These are phyloP conservation scores for Backusella luteola DNA, from an alignment of 192 early-diverging fungal species.

Conservation along the genomic window DNA sequence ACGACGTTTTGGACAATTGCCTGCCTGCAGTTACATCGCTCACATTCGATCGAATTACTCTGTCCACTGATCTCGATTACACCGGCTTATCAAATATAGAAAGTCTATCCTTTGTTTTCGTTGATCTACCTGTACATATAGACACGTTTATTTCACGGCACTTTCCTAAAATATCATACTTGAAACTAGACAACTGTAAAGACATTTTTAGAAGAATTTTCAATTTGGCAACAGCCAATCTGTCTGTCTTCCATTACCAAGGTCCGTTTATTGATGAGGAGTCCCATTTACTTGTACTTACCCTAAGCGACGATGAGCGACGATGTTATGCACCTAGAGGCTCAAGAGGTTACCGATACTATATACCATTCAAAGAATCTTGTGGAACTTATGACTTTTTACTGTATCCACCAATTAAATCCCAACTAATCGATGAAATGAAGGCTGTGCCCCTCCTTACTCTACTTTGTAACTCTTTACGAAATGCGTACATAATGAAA, in stretches of 20 bases:
- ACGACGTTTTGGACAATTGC: background rate
- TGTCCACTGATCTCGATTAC: background rate
- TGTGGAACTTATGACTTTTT: slow-evolving; percentile 1
- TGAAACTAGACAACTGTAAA: slow-evolving; percentile 1
- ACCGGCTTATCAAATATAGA: background rate
- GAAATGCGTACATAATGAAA: slow-evolving; percentile 1
- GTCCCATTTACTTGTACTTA: background rate
- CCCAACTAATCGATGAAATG: background rate
- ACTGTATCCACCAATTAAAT: background rate
- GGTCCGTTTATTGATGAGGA: background rate
- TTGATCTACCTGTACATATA: background rate
- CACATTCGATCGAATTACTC: background rate
- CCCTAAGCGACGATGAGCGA: background rate
- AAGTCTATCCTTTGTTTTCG: background rate
- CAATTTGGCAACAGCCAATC: background rate
- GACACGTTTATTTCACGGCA: slow-evolving; percentile 1
- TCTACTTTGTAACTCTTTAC: background rate
- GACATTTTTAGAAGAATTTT: slow-evolving; percentile 6
- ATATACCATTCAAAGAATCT: background rate
- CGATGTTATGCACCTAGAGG: background rate
- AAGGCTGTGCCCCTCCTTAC: background rate
- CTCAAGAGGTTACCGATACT: background rate
- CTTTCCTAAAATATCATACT: background rate
- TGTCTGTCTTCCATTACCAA: background rate
- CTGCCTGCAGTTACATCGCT: background rate